Evolutionary conservation across 768 basidiomycete genomes (phyloP).

Genomic region (Tulasnella sp.): DNA sequence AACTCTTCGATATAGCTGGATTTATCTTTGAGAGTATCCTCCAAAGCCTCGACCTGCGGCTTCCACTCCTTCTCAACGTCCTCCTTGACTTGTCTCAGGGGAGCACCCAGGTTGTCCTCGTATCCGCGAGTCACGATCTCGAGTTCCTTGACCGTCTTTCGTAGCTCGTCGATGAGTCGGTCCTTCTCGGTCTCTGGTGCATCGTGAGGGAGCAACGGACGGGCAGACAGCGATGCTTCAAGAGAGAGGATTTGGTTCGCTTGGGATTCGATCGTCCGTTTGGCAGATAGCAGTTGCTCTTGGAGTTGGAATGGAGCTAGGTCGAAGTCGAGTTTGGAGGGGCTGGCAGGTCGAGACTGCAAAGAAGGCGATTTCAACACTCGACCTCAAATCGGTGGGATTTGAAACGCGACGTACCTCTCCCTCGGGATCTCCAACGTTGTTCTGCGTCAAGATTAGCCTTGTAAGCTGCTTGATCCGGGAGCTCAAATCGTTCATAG

Average conservation of each 20-base stretch:
- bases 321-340: slow-evolving; percentile 85
- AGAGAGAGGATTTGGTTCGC: slow-evolving; percentile 78
- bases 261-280: slow-evolving; percentile 75
- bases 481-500: slow-evolving; percentile 76
- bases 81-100: slow-evolving; percentile 59
- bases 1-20: slow-evolving; percentile 72
- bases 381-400: not conserved
- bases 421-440: slow-evolving; percentile 67
- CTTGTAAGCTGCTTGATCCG: slow-evolving; percentile 80
- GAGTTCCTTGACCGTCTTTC: slow-evolving; percentile 70
- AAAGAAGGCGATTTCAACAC: not conserved
- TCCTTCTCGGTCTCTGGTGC: slow-evolving; percentile 74
- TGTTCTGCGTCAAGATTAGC: slow-evolving; percentile 80
- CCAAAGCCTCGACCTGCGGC: slow-evolving; percentile 52
- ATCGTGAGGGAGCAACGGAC: slow-evolving; percentile 61
- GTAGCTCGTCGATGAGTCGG: slow-evolving; percentile 65
- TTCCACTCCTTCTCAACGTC: slow-evolving; percentile 75
- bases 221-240: slow-evolving; percentile 68
- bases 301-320: slow-evolving; percentile 80
- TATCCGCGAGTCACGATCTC: slow-evolving; percentile 68
- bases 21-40: slow-evolving; percentile 57
- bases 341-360: slow-evolving; percentile 68
- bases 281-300: slow-evolving; percentile 78
- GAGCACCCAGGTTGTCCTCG: slow-evolving; percentile 69
- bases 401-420: slow-evolving; percentile 39